A percentile compares a stretch with the other conserved stretches of the same genome.
Evolutionary conservation across 495 filamentous ascomycete genomes (phyloP).

Genomic region (Neurospora pannonica): DNA sequence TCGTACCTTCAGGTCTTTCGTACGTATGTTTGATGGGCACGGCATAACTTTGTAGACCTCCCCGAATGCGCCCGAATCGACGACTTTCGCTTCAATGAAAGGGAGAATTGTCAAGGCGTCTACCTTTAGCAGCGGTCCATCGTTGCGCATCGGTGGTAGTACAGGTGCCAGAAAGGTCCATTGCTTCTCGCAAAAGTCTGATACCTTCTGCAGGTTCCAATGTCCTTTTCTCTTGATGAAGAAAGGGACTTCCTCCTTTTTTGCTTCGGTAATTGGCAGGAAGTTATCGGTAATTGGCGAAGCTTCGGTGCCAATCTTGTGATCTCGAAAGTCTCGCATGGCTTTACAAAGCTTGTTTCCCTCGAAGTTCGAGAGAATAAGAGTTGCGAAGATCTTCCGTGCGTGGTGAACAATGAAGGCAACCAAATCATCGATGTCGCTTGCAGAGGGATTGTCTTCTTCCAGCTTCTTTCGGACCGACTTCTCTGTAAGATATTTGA

Average conservation of each 20-base stretch:
- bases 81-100: neutral
- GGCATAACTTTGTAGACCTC: neutral
- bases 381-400: constrained; percentile 3
- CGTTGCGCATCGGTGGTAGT: neutral
- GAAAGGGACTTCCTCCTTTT: neutral
- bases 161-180: neutral
- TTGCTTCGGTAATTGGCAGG: neutral
- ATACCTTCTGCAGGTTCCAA: neutral
- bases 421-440: neutral
- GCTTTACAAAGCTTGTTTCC: neutral
- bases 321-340: neutral
- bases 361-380: neutral
- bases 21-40: neutral
- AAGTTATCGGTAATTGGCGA: neutral
- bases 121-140: neutral
- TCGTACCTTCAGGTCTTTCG: neutral
- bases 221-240: too few relatives aligned
- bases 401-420: neutral
- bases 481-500: neutral
- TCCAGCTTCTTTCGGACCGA: neutral
- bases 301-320: neutral
- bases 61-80: constrained; percentile 1
- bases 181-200: neutral
- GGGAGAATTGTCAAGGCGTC: neutral
- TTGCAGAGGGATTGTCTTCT: neutral